Conservation (phyloP, 2,329 filamentous ascomycete genomes). For the Boeremia lycopersici region DNA sequence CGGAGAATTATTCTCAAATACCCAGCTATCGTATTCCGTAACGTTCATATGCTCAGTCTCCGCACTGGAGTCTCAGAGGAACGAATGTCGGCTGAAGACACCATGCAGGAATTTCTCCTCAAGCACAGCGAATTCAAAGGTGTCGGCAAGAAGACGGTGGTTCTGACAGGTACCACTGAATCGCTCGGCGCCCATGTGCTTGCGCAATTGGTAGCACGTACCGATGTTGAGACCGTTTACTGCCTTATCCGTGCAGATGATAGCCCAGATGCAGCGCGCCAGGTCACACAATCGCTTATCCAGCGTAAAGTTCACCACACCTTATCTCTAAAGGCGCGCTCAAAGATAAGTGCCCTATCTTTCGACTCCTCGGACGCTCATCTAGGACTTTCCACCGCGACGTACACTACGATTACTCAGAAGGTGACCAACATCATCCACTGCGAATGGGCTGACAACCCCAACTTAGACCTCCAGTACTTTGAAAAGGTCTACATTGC, state of each 20-base stretch:
- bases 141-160: conserved; percentile 18
- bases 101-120: conserved; percentile 55
- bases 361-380: conserved; percentile 47
- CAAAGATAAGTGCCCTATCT: conserved; percentile 46
- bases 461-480: conserved; percentile 57
- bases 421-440: conserved; percentile 55
- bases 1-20: conserved; percentile 66
- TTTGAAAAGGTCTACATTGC: conserved; percentile 57
- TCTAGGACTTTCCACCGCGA: conserved; percentile 48
- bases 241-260: conserved; percentile 58
- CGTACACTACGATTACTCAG: conserved; percentile 11
- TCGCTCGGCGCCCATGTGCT: conserved; percentile 68
- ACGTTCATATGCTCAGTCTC: conserved; percentile 53
- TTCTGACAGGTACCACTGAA: conserved; percentile 70
- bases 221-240: conserved; percentile 52
- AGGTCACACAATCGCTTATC: conserved; percentile 45
- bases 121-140: conserved; percentile 50
- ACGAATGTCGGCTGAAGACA: conserved; percentile 44
- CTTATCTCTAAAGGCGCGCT: conserved; percentile 22
- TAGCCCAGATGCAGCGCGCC: conserved; percentile 38
- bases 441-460: conserved; percentile 62
- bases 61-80: conserved; percentile 45
- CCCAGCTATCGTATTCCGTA: conserved; percentile 56
- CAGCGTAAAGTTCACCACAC: conserved; percentile 44
- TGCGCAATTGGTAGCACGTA: conserved; percentile 36